These are phyloP conservation scores for Talaromyces trachyspermus DNA, from an alignment of 495 filamentous ascomycete species.

Conservation along the genomic window DNA sequence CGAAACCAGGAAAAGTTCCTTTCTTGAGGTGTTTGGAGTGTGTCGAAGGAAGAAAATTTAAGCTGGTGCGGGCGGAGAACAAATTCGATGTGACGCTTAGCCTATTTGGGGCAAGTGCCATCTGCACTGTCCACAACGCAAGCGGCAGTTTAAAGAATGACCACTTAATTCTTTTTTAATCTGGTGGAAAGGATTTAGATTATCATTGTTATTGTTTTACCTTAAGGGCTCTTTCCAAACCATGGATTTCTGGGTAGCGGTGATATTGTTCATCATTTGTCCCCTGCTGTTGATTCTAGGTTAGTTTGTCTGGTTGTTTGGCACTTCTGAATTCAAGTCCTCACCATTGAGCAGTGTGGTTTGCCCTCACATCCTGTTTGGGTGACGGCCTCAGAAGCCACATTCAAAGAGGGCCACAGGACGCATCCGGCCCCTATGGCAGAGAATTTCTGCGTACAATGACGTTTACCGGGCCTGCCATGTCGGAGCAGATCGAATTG, in stretches of 20 bases:
- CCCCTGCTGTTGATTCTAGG: slow-evolving; percentile 42
- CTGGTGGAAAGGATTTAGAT: no score
- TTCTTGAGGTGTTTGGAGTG: no score
- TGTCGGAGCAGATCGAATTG: slow-evolving; percentile 59
- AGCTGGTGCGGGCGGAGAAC: no score
- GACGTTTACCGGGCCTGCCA: slow-evolving; percentile 43
- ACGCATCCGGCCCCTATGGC: slow-evolving; percentile 41
- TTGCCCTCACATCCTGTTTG: slow-evolving; percentile 53
- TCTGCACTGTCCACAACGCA: no score
- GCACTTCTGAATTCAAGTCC: slow-evolving; percentile 5
- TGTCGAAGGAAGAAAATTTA: no score
- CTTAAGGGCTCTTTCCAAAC: not conserved
- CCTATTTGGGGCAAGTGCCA: no score
- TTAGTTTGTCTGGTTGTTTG: slow-evolving; percentile 18
- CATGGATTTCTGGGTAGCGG: not conserved
- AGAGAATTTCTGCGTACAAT: slow-evolving; percentile 49
- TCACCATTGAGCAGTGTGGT: slow-evolving; percentile 37
- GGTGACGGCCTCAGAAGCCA: slow-evolving; percentile 45
- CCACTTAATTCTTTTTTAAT: no score
- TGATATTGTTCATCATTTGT: slow-evolving; percentile 40
- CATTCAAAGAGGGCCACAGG: slow-evolving; percentile 26
- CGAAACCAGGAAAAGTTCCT: no score
- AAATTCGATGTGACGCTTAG: no score
- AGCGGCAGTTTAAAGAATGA: no score
- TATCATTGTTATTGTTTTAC: not conserved